Evolutionary conservation across 768 basidiomycete genomes (phyloP), one percentile per base, ranked within the genome.

Genomic region (Leucocoprinus leucothites): DNA sequence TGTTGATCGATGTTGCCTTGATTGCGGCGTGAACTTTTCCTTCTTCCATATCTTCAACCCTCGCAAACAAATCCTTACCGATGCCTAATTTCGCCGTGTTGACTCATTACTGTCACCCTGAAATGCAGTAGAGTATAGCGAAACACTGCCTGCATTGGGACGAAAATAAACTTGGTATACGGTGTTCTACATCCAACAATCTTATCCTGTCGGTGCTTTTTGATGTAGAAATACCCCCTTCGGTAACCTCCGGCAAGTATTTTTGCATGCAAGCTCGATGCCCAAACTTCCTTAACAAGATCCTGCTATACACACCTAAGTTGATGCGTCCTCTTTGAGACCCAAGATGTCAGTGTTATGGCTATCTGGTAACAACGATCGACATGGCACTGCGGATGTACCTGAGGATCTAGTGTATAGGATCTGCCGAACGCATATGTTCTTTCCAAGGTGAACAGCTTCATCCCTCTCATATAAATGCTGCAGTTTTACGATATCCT

Each of bases 311-410:
- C 41, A n/a, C 24, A 22, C 28, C n/a, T n/a, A 14, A 26, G 9
- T 40, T 48, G 41, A 57, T 57, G 38, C 22, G 18, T 53, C 34
- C 45, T 31, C 22, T 14, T 45, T 14, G 46, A 55, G 46, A 55
- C 25, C 24, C 38, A 25, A 18, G 11, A 31, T 31, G 31, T 31
- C 53, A 26, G 53, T 8, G 7, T n/a, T 19, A 28, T 46, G 25
- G n/a, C 14, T 16, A 11, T 40, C 16, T 48, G 19, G 19, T 25
- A n/a, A 24, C 44, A 34, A n/a, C 31, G 16, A 28, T 28, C 31
- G 18, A 34, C 19, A 24, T 24, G 14, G 14, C 41, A 31, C 31
- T 28, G 46, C 38, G 46, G 25, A 45, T 21, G 42, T 40, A 31
- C 46, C 45, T 55, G 46, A 34, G 35, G 48, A 40, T 48, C 36